Percentiles rank a stretch among this genome's conserved stretches.
Evolutionary conservation across 2,329 filamentous ascomycete species (phyloP).

Genomic region (Neurospora crassa): DNA sequence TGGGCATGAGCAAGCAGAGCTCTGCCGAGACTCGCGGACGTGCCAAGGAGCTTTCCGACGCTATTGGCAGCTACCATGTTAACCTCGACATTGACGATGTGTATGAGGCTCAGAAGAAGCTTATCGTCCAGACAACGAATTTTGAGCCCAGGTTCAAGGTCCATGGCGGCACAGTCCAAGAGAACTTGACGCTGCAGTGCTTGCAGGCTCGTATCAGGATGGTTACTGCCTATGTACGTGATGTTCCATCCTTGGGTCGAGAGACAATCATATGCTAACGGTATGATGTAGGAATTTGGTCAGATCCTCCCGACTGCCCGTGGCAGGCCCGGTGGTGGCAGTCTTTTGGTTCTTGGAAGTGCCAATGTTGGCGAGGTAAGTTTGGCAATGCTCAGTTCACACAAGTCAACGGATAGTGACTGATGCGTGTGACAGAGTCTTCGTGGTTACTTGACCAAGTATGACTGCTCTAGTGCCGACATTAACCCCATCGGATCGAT

Average conservation of each 20-base stretch:
- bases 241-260: conserved; percentile 43
- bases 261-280: conserved; percentile 36
- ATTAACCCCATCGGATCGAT: conserved; percentile 52
- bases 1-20: conserved; percentile 61
- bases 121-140: conserved; percentile 47
- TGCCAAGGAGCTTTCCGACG: conserved; percentile 48
- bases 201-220: conserved; percentile 59
- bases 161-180: conserved; percentile 49
- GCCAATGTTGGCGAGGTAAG: conserved; percentile 49
- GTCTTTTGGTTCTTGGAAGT: conserved; percentile 56
- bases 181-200: conserved; percentile 59
- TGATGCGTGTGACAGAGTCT: conserved; percentile 28
- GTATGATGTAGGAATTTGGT: conserved; percentile 33
- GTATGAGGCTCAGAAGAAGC: conserved; percentile 47
- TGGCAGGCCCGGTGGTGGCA: conserved; percentile 43
- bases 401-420: conserved; percentile 3
- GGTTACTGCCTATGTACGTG: conserved; percentile 42
- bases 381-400: conserved; percentile 17
- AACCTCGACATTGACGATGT: conserved; percentile 66
- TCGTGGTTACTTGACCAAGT: conserved; percentile 54
- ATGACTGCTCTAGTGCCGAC: conserved; percentile 39
- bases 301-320: conserved; percentile 53
- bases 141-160: conserved; percentile 50
- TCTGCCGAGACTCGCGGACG: conserved; percentile 56
- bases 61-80: conserved; percentile 63